These are phyloP conservation scores for Russula lepida DNA, from an alignment of 768 basidiomycete genomes.

Conservation along the genomic window DNA sequence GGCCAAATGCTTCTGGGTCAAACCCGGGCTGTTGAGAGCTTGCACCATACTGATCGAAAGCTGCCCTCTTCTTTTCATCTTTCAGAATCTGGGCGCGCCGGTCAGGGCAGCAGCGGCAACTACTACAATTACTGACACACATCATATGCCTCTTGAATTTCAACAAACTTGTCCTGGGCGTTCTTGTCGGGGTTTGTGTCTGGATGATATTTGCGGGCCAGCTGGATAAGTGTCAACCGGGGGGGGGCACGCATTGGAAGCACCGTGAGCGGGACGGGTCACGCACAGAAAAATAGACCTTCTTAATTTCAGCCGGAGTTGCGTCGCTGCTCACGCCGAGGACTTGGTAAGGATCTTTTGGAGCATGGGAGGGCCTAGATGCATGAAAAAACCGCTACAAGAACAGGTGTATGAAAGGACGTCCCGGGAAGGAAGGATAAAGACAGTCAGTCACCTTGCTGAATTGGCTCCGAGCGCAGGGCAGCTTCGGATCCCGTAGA, in stretches of 20 bases:
- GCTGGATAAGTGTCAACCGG: constrained; percentile 40
- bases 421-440: constrained; percentile 2
- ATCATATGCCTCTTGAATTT: constrained; percentile 97
- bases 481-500: background rate
- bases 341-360: constrained; percentile 87
- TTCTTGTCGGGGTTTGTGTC: constrained; percentile 92
- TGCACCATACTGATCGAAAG: constrained; percentile 87
- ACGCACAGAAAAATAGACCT: constrained; percentile 88
- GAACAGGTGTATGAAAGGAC: constrained; percentile 4
- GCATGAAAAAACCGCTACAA: constrained; percentile 69
- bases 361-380: constrained; percentile 41
- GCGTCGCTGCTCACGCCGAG: constrained; percentile 84
- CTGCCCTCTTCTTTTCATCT: constrained; percentile 86
- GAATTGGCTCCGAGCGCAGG: constrained; percentile 9
- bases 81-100: constrained; percentile 60
- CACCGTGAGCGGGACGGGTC: constrained; percentile 2
- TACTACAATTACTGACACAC: constrained; percentile 39
- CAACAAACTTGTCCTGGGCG: constrained; percentile 88
- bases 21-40: constrained; percentile 92
- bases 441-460: constrained; percentile 8
- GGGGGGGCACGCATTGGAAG: constrained; percentile 16
- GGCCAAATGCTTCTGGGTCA: constrained; percentile 74
- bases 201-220: constrained; percentile 96
- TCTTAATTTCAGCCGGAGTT: constrained; percentile 85
- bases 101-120: background rate